Conservation (phyloP, 768 basidiomycete species). For the Albatrellus ellisii region DNA sequence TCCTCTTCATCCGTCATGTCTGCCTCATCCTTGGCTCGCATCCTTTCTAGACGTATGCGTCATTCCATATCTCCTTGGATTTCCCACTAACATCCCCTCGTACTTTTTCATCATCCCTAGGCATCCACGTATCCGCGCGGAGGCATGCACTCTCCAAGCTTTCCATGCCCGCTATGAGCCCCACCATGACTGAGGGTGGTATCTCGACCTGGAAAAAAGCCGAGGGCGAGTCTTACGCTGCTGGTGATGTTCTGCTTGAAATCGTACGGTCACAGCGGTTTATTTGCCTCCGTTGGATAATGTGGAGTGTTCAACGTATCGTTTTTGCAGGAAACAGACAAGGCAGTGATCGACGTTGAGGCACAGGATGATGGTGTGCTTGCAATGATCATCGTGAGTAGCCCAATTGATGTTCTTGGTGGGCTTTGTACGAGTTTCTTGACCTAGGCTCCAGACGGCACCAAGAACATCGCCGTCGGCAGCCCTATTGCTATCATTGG, state of each 20-base stretch:
- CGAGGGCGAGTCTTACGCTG: slow-evolving; percentile 82
- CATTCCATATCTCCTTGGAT: slow-evolving; percentile 52
- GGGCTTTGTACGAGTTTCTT: slow-evolving; percentile 1
- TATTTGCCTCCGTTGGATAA: slow-evolving; percentile 6
- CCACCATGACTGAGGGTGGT: slow-evolving; percentile 99
- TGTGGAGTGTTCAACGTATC: slow-evolving; percentile 8
- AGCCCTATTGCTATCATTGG: slow-evolving; percentile 82
- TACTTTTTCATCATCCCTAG: slow-evolving; percentile 26
- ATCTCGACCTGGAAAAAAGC: slow-evolving; percentile 96
- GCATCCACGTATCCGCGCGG: slow-evolving; percentile 71
- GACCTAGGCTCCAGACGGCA: slow-evolving; percentile 77
- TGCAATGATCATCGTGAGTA: slow-evolving; percentile 87
- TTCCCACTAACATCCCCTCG: slow-evolving; percentile 36
- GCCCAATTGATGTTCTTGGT: background rate
- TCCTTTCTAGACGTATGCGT: slow-evolving; percentile 59
- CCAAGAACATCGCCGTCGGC: slow-evolving; percentile 82
- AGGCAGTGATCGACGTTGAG: slow-evolving; percentile 99
- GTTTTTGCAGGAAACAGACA: slow-evolving; percentile 84
- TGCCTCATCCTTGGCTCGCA: slow-evolving; percentile 39
- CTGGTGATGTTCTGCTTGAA: slow-evolving; percentile 92
- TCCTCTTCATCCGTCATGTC: slow-evolving; percentile 33
- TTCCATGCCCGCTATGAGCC: slow-evolving; percentile 97
- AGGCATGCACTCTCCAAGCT: slow-evolving; percentile 76
- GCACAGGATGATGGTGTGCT: slow-evolving; percentile 96
- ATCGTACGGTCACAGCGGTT: slow-evolving; percentile 68